A percentile compares a stretch with the other conserved stretches of the same genome.
phyloP scores from a whole-genome alignment of 2,329 filamentous ascomycete species.

The Cercospora janseana region DNA sequence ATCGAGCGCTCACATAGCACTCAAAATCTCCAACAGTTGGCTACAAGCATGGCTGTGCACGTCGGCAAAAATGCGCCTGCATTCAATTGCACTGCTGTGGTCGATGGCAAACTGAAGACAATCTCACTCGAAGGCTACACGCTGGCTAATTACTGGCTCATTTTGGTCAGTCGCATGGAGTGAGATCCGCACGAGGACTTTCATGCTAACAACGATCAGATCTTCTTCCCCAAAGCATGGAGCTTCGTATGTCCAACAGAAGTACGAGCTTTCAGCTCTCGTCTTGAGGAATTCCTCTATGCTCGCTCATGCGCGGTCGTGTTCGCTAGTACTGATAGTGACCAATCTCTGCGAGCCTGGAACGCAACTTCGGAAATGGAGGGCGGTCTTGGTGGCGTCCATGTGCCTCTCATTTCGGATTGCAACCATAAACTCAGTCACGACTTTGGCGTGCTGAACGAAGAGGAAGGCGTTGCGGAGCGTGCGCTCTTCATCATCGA shows the following conservation, averaged over 20 bases:
- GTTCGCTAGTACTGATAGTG: slow-evolving; percentile 61
- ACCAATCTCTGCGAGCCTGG: slow-evolving; percentile 60
- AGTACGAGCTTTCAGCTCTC: slow-evolving; percentile 64
- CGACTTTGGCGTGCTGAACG: slow-evolving; percentile 63
- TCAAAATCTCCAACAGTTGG: neutral
- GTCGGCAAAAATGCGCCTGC: slow-evolving; percentile 34
- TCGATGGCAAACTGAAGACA: slow-evolving; percentile 36
- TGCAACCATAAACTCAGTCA: slow-evolving; percentile 60
- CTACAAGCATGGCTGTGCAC: slow-evolving; percentile 12
- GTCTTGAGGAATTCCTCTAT: slow-evolving; percentile 56
- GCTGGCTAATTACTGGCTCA: slow-evolving; percentile 54
- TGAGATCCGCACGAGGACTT: no score
- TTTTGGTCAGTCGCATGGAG: no score
- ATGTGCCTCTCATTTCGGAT: slow-evolving; percentile 62
- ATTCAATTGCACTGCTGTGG: slow-evolving; percentile 32
- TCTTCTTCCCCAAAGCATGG: slow-evolving; percentile 66
- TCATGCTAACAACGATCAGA: no score
- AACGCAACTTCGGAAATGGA: slow-evolving; percentile 57
- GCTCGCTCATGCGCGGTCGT: slow-evolving; percentile 60
- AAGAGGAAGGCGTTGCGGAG: slow-evolving; percentile 63
- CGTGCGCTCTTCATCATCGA: slow-evolving; percentile 66
- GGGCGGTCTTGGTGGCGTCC: slow-evolving; percentile 60
- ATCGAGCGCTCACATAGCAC: no score
- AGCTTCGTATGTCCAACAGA: slow-evolving; percentile 67
- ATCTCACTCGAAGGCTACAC: slow-evolving; percentile 34